Conservation (phyloP, 176 grass and related monocot genomes). For the Pharus latifolius region DNA sequence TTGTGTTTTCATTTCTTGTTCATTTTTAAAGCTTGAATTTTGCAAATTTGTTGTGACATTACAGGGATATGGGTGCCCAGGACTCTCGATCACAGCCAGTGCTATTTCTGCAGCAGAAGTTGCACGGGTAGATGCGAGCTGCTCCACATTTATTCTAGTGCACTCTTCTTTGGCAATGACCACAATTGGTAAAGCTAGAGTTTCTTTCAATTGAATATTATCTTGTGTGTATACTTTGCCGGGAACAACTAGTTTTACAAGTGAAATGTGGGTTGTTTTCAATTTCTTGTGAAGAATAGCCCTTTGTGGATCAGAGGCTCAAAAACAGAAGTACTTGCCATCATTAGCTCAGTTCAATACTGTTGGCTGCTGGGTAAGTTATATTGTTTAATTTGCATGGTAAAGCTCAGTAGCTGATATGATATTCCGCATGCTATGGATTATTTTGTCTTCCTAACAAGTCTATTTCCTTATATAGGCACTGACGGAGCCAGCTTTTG, state of each 20-base stretch:
- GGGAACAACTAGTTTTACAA: neutral
- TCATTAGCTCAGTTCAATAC: constrained; percentile 54
- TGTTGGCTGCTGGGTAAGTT: constrained; percentile 81
- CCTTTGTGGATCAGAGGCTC: constrained; percentile 85
- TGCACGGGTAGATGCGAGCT: constrained; percentile 89
- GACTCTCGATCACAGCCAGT: constrained; percentile 53
- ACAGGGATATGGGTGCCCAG: constrained; percentile 78
- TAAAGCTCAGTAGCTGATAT: neutral
- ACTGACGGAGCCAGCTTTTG: constrained; percentile 84
- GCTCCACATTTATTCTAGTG: constrained; percentile 82
- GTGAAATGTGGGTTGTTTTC: neutral
- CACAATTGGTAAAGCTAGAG: constrained; percentile 58
- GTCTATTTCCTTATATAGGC: constrained; percentile 30
- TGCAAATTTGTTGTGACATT: neutral
- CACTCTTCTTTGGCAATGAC: constrained; percentile 81
- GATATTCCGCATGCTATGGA: neutral
- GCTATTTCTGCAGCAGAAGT: constrained; percentile 76
- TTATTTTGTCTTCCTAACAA: neutral
- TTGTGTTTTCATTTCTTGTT: neutral
- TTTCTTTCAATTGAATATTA: neutral
- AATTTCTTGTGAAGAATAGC: constrained; percentile 32
- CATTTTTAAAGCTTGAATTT: neutral
- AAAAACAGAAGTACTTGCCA: constrained; percentile 86
- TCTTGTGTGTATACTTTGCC: neutral
- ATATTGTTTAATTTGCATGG: neutral